Evolutionary conservation across 306 rosid genomes (phyloP).

Genomic region (Citrullus amarus): DNA sequence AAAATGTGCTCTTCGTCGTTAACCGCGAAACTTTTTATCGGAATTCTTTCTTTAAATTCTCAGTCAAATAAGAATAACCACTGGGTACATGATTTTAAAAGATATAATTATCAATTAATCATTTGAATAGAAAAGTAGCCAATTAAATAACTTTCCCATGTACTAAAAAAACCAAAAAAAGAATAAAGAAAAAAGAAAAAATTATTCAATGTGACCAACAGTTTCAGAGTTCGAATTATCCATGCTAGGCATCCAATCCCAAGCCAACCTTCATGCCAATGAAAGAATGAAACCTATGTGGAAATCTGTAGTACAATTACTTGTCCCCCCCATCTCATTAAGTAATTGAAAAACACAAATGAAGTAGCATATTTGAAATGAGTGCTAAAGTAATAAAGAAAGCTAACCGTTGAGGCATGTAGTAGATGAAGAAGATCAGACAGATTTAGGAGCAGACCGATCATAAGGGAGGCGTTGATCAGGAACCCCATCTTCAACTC

Average conservation of each 20-base stretch:
- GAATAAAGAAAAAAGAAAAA: too few species aligned
- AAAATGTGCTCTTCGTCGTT: too few species aligned
- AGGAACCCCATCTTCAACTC: constrained; percentile 71
- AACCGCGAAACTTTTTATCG: too few species aligned
- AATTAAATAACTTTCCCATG: too few species aligned
- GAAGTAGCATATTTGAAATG: neutral
- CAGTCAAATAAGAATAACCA: too few species aligned
- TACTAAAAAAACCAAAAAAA: too few species aligned
- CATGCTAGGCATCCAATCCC: neutral
- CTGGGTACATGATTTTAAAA: too few species aligned
- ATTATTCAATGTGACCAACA: neutral
- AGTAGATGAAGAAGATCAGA: neutral
- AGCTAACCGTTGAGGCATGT: neutral
- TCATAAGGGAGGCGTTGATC: constrained; percentile 49
- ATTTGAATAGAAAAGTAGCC: too few species aligned
- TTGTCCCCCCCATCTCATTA: neutral
- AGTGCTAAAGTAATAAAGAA: neutral
- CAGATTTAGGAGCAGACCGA: constrained; percentile 30
- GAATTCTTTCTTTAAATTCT: too few species aligned
- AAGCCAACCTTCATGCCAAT: neutral
- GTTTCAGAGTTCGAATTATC: neutral
- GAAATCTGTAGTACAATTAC: neutral
- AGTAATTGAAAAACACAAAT: neutral
- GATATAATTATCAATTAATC: too few species aligned
- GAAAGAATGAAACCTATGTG: neutral